Evolutionary conservation across 2,329 filamentous ascomycete genomes (phyloP).

Genomic region (Neonectria sp.): DNA sequence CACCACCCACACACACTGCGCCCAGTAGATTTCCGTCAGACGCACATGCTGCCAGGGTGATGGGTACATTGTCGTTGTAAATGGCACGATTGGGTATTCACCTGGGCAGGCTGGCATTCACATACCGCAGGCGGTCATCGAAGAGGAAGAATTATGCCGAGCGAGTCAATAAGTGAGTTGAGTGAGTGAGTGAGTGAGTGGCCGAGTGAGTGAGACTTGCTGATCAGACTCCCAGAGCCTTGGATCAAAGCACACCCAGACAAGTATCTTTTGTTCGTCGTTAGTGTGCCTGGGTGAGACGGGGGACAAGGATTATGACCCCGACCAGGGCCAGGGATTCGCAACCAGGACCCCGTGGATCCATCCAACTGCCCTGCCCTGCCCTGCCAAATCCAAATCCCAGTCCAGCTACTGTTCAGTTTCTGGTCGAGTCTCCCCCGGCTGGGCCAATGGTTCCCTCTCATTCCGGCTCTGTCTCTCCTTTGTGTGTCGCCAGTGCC

Average conservation of each 20-base stretch:
- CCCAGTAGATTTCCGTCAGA: constrained; percentile 21
- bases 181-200: not conserved
- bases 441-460: constrained; percentile 17
- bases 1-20: constrained; percentile 29
- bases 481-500: constrained; percentile 25
- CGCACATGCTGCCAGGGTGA: constrained; percentile 20
- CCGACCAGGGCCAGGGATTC: constrained; percentile 32
- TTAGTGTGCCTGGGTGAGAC: constrained; percentile 31
- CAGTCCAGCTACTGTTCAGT: constrained; percentile 12
- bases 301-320: constrained; percentile 27
- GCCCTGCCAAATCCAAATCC: constrained; percentile 23
- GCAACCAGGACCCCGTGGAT: constrained; percentile 34
- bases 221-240: constrained; percentile 11
- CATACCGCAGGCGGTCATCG: not conserved
- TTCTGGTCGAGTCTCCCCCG: constrained; percentile 12
- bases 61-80: constrained; percentile 11
- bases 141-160: not conserved
- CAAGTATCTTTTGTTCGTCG: constrained; percentile 14
- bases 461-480: constrained; percentile 19
- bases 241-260: constrained; percentile 19
- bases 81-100: constrained; percentile 16
- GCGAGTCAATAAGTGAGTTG: not conserved
- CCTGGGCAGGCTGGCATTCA: not conserved
- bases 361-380: constrained; percentile 25
- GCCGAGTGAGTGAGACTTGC: not conserved